Evolutionary conservation across 495 filamentous ascomycete genomes (phyloP).

Genomic region (Xylaria telfairii): DNA sequence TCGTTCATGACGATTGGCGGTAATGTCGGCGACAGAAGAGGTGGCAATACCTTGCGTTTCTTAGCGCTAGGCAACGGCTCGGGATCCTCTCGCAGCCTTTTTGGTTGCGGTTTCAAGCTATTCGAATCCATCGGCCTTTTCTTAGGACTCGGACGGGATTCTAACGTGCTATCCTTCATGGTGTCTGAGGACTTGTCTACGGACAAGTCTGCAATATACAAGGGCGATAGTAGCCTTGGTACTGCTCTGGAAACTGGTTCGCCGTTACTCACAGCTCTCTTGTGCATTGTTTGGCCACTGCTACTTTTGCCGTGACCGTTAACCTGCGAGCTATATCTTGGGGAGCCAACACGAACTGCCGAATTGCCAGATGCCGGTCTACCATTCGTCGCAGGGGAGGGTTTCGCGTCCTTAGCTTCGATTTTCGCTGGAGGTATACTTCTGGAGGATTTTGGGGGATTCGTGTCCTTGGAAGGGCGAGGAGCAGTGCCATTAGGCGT

Average conservation of each 20-base stretch:
- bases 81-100: conserved; percentile 44
- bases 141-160: conserved; percentile 35
- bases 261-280: conserved; percentile 39
- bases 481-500: conserved; percentile 34
- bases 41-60: conserved; percentile 47
- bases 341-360: conserved; percentile 44
- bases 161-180: conserved; percentile 35
- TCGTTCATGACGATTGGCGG: conserved; percentile 53
- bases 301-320: conserved; percentile 46
- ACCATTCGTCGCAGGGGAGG: conserved; percentile 45
- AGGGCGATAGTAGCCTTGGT: conserved; percentile 46
- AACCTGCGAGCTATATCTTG: conserved; percentile 41
- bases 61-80: conserved; percentile 40
- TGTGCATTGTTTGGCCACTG: conserved; percentile 42
- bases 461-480: conserved; percentile 34
- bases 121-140: conserved; percentile 37
- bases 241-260: conserved; percentile 32
- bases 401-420: conserved; percentile 31
- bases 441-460: conserved; percentile 34
- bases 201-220: conserved; percentile 47
- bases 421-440: conserved; percentile 34
- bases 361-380: conserved; percentile 38
- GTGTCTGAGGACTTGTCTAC: conserved; percentile 46
- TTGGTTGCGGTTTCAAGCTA: conserved; percentile 31
- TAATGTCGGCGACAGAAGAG: conserved; percentile 55